A percentile compares a stretch with the other conserved stretches of the same genome.
These are phyloP conservation scores for Plenodomus lindquistii DNA, from an alignment of 2,329 filamentous ascomycete species.

Conservation along the genomic window DNA sequence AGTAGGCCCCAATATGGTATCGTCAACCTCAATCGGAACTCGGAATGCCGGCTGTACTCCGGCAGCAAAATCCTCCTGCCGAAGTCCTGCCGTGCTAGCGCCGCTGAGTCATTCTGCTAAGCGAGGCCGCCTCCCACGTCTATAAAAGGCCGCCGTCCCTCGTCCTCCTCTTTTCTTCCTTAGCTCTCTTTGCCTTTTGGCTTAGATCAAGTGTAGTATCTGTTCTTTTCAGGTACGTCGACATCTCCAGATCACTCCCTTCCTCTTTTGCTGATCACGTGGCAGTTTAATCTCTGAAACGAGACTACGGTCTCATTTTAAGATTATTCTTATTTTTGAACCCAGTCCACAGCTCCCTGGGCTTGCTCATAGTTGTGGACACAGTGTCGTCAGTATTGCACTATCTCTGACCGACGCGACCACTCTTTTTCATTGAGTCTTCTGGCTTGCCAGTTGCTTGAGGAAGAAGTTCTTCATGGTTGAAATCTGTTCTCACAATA, in stretches of 20 bases:
- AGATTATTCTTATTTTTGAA: slow-evolving; percentile 80
- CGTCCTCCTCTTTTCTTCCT: slow-evolving; percentile 4
- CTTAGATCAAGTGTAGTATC: slow-evolving; percentile 60
- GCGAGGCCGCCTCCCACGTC: not conserved
- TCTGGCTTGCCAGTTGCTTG: slow-evolving; percentile 4
- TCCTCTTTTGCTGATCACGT: not conserved
- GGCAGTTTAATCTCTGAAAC: slow-evolving; percentile 53
- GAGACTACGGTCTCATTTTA: slow-evolving; percentile 68
- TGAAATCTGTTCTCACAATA: no score
- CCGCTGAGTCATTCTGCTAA: not conserved
- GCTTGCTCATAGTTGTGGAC: slow-evolving; percentile 66
- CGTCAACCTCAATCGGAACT: no score
- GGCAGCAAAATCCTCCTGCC: not conserved
- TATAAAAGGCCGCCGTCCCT: slow-evolving; percentile 5
- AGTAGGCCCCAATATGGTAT: no score
- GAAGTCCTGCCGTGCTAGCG: not conserved
- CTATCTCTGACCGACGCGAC: slow-evolving; percentile 72
- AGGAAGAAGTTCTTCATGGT: not conserved
- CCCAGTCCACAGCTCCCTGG: slow-evolving; percentile 58
- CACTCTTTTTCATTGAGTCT: slow-evolving; percentile 31
- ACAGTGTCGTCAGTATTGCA: slow-evolving; percentile 79
- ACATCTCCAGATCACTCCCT: not conserved
- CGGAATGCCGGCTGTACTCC: no score
- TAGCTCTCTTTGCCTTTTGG: slow-evolving; percentile 22
- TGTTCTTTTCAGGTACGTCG: slow-evolving; percentile 78